These are phyloP conservation scores for Ascochyta pisi DNA, from an alignment of 2,329 filamentous ascomycete species.

Conservation along the genomic window DNA sequence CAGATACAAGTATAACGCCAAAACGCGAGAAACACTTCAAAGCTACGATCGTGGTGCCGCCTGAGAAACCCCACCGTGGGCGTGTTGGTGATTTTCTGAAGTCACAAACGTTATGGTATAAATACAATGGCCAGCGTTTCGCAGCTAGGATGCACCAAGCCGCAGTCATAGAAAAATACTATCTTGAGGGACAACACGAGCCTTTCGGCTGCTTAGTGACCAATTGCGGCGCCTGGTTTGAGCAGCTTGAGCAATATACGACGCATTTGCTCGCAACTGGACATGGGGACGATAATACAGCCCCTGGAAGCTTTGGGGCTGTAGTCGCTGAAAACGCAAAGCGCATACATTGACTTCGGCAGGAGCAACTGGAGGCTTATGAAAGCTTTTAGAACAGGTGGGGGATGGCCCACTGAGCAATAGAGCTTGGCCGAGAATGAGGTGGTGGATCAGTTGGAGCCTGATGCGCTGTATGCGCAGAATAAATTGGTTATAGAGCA, in stretches of 20 bases:
- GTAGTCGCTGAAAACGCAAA: background rate
- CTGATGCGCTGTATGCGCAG: background rate
- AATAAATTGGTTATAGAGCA: background rate
- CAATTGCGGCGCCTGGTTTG: constrained; percentile 4
- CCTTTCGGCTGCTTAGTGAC: constrained; percentile 5
- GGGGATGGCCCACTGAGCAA: background rate
- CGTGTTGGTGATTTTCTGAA: constrained; percentile 4
- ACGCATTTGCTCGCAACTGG: background rate
- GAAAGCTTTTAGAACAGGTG: background rate
- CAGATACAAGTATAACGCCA: constrained; percentile 1
- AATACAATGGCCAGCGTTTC: background rate
- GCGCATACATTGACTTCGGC: background rate
- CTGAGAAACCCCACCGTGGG: constrained; percentile 14
- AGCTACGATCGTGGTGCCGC: constrained; percentile 9
- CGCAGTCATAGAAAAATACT: background rate
- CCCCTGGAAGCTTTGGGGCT: too few relatives aligned
- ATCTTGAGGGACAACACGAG: background rate
- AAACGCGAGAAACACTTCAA: constrained; percentile 3
- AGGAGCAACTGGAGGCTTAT: background rate
- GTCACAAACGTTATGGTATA: background rate
- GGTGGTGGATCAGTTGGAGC: constrained; percentile 3
- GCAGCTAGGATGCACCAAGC: background rate
- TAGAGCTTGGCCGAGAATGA: constrained; percentile 5
- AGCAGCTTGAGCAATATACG: background rate
- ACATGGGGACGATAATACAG: background rate